Base-by-base conservation (phyloP, 2,329 filamentous ascomycete genomes). In the Fusarium sp. region DNA sequence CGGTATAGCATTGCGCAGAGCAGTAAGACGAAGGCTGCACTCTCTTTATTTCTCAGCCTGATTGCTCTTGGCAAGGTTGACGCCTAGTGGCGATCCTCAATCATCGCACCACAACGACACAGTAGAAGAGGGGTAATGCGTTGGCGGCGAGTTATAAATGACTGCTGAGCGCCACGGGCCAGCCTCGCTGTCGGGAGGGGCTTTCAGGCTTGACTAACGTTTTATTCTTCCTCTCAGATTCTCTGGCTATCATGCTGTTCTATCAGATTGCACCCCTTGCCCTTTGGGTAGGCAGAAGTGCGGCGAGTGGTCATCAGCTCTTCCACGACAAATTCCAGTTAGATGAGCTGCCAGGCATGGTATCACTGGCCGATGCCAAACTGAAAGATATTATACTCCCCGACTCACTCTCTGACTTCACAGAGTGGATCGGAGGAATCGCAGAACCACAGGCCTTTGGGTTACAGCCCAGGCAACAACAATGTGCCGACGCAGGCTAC, bases 71-170 rank as follows among this genome's bases (percentile, higher is more conserved):
- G 64, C 45, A 31, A 48, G 23, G 16, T 15, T 46, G n/a, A 23
- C 19, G 29, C 31, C 41, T 54, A 66, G 37, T 23, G 52, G 39
- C 25, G 35, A 38, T 49, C 11, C 16, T 58, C 37, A 9, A 21
- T 31, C 42, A 46, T 57, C 23, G n/a, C 37, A 48, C 21, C 54
- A 61, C 45, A 42, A 46, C 27, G 21, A 19, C 19, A n/a, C 7
- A 39, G 2, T 14, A 42, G 5, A 61, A 52, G 64, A 66, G 64
- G 64, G 62, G 63, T 67, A 64, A 48, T 66, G 52, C 16, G 29
- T 16, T 37, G 12, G 29, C 15, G 5, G 5, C 15, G 45, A 27
- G 12, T 27, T 37, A 52, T 67, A 54, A 48, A 61, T 45, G 9
- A 19, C 3, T 31, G 9, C 8, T 21, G 21, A n/a, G 27, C 35